Evolutionary conservation across 139 green algal species (phyloP).

Genomic region (Chlorella sp.): DNA sequence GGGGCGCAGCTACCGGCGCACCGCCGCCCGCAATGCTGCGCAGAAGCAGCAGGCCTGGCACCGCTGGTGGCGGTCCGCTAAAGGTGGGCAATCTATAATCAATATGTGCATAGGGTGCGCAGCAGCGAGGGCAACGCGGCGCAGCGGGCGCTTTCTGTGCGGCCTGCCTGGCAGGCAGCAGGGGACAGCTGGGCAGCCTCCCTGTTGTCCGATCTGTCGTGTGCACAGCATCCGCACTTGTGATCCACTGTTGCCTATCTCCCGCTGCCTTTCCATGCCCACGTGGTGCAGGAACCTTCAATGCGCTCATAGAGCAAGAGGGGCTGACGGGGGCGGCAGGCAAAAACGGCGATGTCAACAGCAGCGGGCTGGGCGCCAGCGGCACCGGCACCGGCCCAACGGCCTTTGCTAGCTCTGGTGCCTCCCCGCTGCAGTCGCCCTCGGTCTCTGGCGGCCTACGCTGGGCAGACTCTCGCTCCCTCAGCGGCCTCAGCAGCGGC

Average conservation of each 20-base stretch:
- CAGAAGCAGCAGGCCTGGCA: constrained; percentile 27
- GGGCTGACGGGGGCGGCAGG: background rate
- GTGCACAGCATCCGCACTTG: too few relatives aligned
- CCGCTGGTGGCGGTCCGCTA: constrained; percentile 22
- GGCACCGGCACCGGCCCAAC: background rate
- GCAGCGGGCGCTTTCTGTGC: too few relatives aligned
- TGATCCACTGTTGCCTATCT: too few relatives aligned
- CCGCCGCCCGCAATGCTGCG: background rate
- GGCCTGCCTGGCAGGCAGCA: too few relatives aligned
- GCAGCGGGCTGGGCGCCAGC: background rate
- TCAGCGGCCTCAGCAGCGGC: background rate
- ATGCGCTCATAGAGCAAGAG: constrained; percentile 49
- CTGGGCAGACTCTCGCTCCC: background rate
- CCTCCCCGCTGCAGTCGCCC: background rate
- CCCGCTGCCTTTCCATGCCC: too few relatives aligned
- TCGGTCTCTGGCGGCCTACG: background rate
- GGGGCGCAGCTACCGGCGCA: constrained; percentile 10
- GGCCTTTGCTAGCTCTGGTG: background rate
- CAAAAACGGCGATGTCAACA: background rate
- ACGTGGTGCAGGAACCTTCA: constrained; percentile 42
- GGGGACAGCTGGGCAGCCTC: too few relatives aligned
- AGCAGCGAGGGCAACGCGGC: too few relatives aligned
- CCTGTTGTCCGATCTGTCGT: too few relatives aligned
- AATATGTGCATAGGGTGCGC: too few relatives aligned
- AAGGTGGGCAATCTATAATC: background rate